Base-by-base conservation (phyloP, 805 yeast genomes). In the Ogataea nonfermentans region DNA sequence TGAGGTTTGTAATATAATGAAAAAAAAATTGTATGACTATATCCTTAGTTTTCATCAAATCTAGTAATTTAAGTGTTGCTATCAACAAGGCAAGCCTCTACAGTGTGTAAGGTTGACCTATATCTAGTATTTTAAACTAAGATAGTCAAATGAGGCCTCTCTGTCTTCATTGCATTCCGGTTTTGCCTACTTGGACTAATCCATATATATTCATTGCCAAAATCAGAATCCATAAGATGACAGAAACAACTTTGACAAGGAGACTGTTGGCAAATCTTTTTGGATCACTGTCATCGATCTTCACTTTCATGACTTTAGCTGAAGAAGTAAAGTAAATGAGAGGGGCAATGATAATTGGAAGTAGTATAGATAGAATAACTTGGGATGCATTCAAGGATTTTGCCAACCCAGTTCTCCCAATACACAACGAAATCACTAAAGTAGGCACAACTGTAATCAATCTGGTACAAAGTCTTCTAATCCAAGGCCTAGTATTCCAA, bases 291-390 rank as follows among this genome's bases (percentile, higher is more conserved):
- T 41, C 37, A 8, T 55, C 51, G 3, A 67, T 55, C 43, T 71
- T 71, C 10, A 78, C 72, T 31, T 55, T 68, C 96, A 87, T 88
- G 29, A 79, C 70, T 20, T 73, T 66, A 53, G 74, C 78, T 31
- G 67, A 68, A 39, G 85, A 76, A 1, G 96, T 87, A 61, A 87
- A 81, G 54, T 77, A 86, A 35, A 87, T 77, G 57, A 87, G 67
- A 4, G 95, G 95, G 1, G 91, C 89, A 6, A 86, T 77, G 38
- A 87, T 65, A 46, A 87, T 81, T 7, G 95, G 95, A 40, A 87
- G 68, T 36, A 86, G 66, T 32, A 87, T 72, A 1, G 95, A 84
- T 32, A 87, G 67, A 1, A 84, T 78, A 15, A 88, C 89, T 63
- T 87, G 96, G 0, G 89, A 76, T 9, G 85, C 79, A 55, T 86